Evolutionary conservation across 164 flowering plant genomes (phyloP), one percentile per base, ranked within the genome.

Genomic region (Aristolochia californica): DNA sequence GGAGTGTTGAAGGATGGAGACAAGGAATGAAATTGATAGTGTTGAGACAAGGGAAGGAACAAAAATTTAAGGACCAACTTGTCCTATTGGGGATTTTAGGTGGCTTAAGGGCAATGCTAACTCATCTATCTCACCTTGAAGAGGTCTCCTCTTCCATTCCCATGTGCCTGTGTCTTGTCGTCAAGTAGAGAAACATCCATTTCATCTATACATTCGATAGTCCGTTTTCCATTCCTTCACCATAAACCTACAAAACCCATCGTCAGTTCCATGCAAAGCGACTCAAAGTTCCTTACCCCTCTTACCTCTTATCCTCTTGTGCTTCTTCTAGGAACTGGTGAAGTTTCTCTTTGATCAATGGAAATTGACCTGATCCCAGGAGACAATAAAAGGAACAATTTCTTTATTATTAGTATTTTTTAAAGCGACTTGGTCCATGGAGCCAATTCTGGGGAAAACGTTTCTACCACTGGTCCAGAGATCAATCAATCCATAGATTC

Each of bases 81-180:
- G 72, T 73, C 80, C 82, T 74, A 62, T 25, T 58, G 14, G 57
- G 53, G 50, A 17, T 8, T 38, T 20, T 50, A 15, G 5, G 13
- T 26, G 20, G 45, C 12, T 55, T 7, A 8, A 40, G 25, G 57
- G 30, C 53, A 65, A 59, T 57, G 38, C 53, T 57, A 25, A 50
- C 50, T 22, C 69, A 53, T 54, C 70, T 56, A 57, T 43, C 48
- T 53, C 20, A 53, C 58, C 25, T 53, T 43, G 28, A 54, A 25
- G 11, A 18, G 51, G 38, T 40, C 55, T 49, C 58, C 63, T 30
- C 22, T 15, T 27, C 34, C 47, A 58, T 34, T 56, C 49, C 77
- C 85, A 78, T 80, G 83, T 78, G 79, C 70, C 52, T 61, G 34
- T 78, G 83, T 80, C 77, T 74, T 76, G 82, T 80, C 82, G 60